These are phyloP conservation scores for Starmera pachycereana DNA, from an alignment of 805 yeast genomes.

Conservation along the genomic window DNA sequence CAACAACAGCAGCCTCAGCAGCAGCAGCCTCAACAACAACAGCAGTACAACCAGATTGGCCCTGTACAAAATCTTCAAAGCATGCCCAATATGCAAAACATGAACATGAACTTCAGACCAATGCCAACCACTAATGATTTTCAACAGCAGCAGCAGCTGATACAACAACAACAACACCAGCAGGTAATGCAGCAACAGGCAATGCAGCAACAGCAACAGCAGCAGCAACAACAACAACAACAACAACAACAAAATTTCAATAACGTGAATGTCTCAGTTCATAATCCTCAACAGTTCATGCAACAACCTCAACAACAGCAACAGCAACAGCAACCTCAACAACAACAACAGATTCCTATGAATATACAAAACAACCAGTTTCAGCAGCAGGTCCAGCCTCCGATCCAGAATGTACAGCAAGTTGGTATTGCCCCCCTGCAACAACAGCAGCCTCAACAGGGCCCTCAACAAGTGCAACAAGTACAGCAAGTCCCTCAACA, in stretches of 20 bases:
- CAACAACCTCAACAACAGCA: background rate
- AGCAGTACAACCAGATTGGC: too few species aligned
- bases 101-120: constrained; percentile 15
- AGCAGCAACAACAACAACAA: constrained; percentile 7
- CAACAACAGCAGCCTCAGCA: constrained; percentile 5
- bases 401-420: background rate
- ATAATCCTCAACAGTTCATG: too few species aligned
- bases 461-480: too few species aligned
- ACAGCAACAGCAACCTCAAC: background rate
- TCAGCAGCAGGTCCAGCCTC: background rate
- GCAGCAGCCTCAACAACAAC: constrained; percentile 6
- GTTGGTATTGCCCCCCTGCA: background rate
- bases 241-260: constrained; percentile 6
- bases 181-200: constrained; percentile 10
- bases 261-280: background rate
- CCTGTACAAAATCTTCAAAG: too few species aligned
- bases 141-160: constrained; percentile 12
- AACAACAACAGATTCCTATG: background rate
- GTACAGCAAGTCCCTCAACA: constrained; percentile 1
- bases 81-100: too few species aligned
- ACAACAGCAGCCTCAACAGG: background rate
- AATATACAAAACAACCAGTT: background rate
- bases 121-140: constrained; percentile 4
- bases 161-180: constrained; percentile 20
- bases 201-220: constrained; percentile 11